Evolutionary conservation across 495 filamentous ascomycete species (phyloP).

Genomic region (Thermochaetoides thermophila): DNA sequence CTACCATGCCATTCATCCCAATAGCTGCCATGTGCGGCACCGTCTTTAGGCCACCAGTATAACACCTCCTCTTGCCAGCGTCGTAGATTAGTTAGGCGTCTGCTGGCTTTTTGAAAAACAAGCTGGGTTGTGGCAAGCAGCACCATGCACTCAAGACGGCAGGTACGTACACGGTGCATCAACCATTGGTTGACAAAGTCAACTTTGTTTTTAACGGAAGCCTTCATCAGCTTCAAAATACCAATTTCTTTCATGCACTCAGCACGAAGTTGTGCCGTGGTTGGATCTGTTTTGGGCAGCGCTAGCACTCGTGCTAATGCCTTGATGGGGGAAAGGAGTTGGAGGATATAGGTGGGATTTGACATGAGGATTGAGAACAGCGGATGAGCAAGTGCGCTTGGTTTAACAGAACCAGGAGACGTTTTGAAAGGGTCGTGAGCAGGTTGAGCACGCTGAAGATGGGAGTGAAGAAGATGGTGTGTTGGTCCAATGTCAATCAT

Average conservation of each 20-base stretch:
- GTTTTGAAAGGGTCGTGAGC: background rate
- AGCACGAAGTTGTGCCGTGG: constrained; percentile 6
- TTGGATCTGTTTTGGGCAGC: constrained; percentile 13
- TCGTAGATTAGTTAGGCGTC: too few species aligned
- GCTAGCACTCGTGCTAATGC: constrained; percentile 12
- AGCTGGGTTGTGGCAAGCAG: constrained; percentile 23
- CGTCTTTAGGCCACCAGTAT: constrained; percentile 27
- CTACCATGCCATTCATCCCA: background rate
- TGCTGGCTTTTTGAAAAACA: constrained; percentile 19
- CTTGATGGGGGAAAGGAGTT: constrained; percentile 6
- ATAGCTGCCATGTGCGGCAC: constrained; percentile 6
- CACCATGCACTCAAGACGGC: constrained; percentile 28
- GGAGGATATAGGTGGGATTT: constrained; percentile 18
- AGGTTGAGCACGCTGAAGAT: background rate
- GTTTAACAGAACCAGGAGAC: background rate
- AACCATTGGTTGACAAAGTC: constrained; percentile 35
- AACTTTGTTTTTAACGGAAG: constrained; percentile 20
- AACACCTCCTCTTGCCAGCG: constrained; percentile 34
- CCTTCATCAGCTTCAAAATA: constrained; percentile 18
- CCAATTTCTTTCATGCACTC: constrained; percentile 21
- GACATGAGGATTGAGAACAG: constrained; percentile 21
- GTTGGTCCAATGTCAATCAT: constrained; percentile 13
- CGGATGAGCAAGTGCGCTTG: constrained; percentile 11
- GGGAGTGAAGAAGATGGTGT: background rate
- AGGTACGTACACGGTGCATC: constrained; percentile 29